Conservation (phyloP, 768 basidiomycete genomes). For the Tulasnella sp. region DNA sequence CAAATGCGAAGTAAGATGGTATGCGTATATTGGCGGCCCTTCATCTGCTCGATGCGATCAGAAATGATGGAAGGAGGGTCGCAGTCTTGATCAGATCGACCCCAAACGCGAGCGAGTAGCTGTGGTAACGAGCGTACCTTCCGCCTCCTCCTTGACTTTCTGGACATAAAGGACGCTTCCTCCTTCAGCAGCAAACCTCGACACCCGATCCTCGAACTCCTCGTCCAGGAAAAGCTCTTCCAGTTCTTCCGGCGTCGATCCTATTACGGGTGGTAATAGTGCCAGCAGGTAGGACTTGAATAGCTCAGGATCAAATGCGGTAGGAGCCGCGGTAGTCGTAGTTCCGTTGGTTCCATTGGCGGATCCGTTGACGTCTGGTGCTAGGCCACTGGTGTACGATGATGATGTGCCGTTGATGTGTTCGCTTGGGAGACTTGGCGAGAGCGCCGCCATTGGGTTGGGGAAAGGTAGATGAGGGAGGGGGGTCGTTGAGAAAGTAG, state of each 20-base stretch:
- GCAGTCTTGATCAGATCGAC: constrained; percentile 2
- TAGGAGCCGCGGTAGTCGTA: constrained; percentile 8
- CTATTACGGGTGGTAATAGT: constrained; percentile 78
- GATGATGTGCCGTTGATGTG: constrained; percentile 14
- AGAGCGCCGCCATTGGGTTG: constrained; percentile 16
- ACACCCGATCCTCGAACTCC: constrained; percentile 69
- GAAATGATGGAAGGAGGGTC: not conserved
- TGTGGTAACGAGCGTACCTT: constrained; percentile 49
- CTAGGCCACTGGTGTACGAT: not conserved
- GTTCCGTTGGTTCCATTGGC: constrained; percentile 17
- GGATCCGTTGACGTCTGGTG: constrained; percentile 19
- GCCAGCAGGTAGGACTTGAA: constrained; percentile 69
- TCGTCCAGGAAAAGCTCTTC: constrained; percentile 64
- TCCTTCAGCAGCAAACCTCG: constrained; percentile 70
- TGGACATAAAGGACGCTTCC: constrained; percentile 79
- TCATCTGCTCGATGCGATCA: constrained; percentile 51
- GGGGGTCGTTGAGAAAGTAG: constrained; percentile 10
- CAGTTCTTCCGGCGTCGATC: constrained; percentile 62
- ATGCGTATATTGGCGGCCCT: constrained; percentile 56
- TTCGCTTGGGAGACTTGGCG: constrained; percentile 15
- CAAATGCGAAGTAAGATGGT: constrained; percentile 67
- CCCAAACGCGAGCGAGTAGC: constrained; percentile 17
- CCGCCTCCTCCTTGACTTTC: constrained; percentile 68
- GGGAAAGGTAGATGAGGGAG: not conserved
- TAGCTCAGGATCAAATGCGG: constrained; percentile 60